phyloP scores from a whole-genome alignment of 768 basidiomycete genomes.

The Lactarius pseudohatsudake region DNA sequence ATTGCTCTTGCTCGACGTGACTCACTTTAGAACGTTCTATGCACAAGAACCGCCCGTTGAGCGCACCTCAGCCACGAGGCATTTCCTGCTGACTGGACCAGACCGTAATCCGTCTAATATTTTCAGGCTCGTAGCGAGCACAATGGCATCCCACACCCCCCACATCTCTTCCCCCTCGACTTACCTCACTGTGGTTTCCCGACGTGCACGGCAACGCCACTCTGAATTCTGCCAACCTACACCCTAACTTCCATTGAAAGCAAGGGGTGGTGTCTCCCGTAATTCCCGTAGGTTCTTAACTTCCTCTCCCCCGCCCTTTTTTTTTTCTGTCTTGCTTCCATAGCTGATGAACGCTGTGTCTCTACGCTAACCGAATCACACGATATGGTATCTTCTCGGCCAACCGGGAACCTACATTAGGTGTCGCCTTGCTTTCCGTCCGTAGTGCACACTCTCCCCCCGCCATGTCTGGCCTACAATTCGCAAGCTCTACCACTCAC shows the following conservation, averaged over 20 bases:
- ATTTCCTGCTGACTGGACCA: neutral
- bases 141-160: neutral
- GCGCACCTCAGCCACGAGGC: slow-evolving; percentile 14
- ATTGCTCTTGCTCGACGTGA: neutral
- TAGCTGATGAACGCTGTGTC: neutral
- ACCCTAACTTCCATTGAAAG: neutral
- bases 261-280: neutral
- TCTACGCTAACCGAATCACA: neutral
- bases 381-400: neutral
- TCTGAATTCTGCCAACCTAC: neutral
- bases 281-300: neutral
- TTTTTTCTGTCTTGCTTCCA: neutral
- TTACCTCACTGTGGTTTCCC: neutral
- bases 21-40: neutral
- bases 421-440: neutral
- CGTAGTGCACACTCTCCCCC: neutral
- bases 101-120: neutral
- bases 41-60: neutral
- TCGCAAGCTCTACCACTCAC: neutral
- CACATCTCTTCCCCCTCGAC: neutral
- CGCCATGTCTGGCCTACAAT: slow-evolving; percentile 5
- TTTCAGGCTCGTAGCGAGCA: neutral
- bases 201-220: neutral
- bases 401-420: neutral
- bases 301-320: neutral